These are phyloP conservation scores for Pycnococcus provasolii DNA, from an alignment of 139 green algal genomes.

Conservation along the genomic window DNA sequence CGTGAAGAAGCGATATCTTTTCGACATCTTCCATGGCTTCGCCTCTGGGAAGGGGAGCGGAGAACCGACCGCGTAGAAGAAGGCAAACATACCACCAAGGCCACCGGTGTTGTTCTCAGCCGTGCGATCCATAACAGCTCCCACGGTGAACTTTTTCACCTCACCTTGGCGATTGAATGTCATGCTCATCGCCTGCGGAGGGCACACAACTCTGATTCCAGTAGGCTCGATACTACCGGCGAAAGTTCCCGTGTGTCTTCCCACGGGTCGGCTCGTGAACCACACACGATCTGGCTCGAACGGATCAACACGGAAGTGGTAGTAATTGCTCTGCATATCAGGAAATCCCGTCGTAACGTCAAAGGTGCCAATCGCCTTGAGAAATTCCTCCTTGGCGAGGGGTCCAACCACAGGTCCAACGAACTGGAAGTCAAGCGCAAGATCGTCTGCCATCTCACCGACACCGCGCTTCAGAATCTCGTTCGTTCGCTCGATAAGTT, in stretches of 20 bases:
- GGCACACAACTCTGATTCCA: slow-evolving; percentile 5
- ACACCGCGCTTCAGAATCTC: too few relatives aligned
- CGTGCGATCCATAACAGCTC: slow-evolving; percentile 39
- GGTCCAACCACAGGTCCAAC: slow-evolving; percentile 8
- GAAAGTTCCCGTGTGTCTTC: slow-evolving; percentile 22
- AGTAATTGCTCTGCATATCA: slow-evolving; percentile 35
- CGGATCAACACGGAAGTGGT: slow-evolving; percentile 42
- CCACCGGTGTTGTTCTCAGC: slow-evolving; percentile 46
- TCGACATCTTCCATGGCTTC: slow-evolving; percentile 12
- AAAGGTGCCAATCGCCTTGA: slow-evolving; percentile 5
- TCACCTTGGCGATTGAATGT: slow-evolving; percentile 49
- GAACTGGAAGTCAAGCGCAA: slow-evolving; percentile 3
- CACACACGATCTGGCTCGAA: slow-evolving; percentile 55
- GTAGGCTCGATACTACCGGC: not conserved
- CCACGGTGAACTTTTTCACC: slow-evolving; percentile 43
- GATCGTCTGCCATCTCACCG: too few relatives aligned
- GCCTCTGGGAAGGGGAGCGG: slow-evolving; percentile 38
- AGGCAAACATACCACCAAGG: slow-evolving; percentile 50
- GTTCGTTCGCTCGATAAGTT: too few relatives aligned
- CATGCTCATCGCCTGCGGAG: slow-evolving; percentile 22
- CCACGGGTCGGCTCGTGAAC: slow-evolving; percentile 34
- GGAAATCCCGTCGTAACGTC: slow-evolving; percentile 35
- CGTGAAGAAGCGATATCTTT: not conserved
- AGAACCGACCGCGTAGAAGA: slow-evolving; percentile 40
- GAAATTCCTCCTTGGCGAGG: not conserved